Evolutionary conservation across 2,329 filamentous ascomycete genomes (phyloP).

Genomic region (Clonostachys sp.): DNA sequence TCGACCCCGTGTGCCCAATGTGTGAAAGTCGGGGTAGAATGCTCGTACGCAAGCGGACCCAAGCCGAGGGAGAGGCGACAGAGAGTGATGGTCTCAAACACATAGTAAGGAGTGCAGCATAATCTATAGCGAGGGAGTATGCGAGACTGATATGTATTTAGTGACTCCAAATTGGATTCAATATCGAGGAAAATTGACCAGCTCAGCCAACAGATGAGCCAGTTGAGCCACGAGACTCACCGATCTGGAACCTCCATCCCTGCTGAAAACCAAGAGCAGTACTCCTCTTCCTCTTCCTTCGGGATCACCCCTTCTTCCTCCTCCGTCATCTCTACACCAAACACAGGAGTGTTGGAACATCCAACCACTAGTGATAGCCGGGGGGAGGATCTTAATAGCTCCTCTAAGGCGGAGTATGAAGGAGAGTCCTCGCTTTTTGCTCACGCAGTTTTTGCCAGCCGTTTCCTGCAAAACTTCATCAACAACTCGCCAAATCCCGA

Average conservation of each 20-base stretch:
- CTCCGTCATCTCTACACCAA: not conserved
- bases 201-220: conserved; percentile 4
- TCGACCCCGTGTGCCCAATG: conserved; percentile 6
- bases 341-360: not conserved
- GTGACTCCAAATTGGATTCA: conserved; percentile 7
- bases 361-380: not conserved
- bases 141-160: not conserved
- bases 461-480: conserved; percentile 12
- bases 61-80: conserved; percentile 7
- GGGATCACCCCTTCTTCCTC: conserved; percentile 3
- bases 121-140: not conserved
- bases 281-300: not conserved
- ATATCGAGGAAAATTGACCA: conserved; percentile 8
- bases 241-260: not conserved
- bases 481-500: conserved; percentile 6
- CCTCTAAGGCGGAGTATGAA: conserved; percentile 7
- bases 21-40: conserved; percentile 3
- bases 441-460: conserved; percentile 12
- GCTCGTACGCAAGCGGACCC: conserved; percentile 4
- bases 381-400: not conserved
- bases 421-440: conserved; percentile 10
- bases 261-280: not conserved
- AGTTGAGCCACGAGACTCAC: conserved; percentile 2
- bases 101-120: conserved; percentile 6
- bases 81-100: conserved; percentile 8